These are phyloP conservation scores for Dictyostelium purpureum DNA, from an alignment of 78 protist genomes.

Conservation along the genomic window DNA sequence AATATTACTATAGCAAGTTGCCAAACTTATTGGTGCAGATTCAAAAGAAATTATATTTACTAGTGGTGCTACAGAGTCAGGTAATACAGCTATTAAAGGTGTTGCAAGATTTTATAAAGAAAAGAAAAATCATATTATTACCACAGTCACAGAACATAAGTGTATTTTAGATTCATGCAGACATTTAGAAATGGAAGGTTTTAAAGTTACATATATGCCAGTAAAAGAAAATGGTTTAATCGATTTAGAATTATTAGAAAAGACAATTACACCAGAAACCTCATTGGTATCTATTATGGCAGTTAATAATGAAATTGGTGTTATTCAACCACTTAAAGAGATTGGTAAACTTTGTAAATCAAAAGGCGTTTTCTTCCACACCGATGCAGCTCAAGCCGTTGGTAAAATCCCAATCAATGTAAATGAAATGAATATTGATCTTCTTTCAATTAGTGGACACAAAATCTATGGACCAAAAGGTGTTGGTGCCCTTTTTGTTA, in stretches of 20 bases:
- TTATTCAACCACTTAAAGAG: conserved; percentile 93
- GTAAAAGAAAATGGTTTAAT: conserved; percentile 91
- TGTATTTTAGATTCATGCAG: conserved; percentile 99
- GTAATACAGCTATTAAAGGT: conserved; percentile 98
- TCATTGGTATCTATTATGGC: conserved; percentile 96
- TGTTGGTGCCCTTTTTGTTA: conserved; percentile 98
- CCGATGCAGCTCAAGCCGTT: conserved; percentile 98
- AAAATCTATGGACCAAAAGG: conserved; percentile 98
- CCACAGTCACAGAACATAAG: conserved; percentile 96
- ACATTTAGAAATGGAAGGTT: conserved; percentile 93
- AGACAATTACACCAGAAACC: conserved; percentile 94
- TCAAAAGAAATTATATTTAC: conserved; percentile 98
- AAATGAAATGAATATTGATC: conserved; percentile 89
- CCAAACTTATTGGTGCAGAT: conserved; percentile 89
- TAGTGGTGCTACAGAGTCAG: conserved; percentile 99
- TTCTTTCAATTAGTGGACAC: conserved; percentile 97
- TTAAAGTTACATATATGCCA: conserved; percentile 89
- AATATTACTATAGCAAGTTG: conserved; percentile 63
- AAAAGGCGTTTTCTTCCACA: conserved; percentile 91
- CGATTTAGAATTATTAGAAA: conserved; percentile 79
- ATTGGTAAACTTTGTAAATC: conserved; percentile 95
- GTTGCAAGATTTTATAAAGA: conserved; percentile 91
- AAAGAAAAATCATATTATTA: conserved; percentile 95
- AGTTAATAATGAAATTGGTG: conserved; percentile 99
- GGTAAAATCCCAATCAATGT: conserved; percentile 99